Evolutionary conservation across 1,139 yeast species (phyloP), one percentile per base, ranked within the genome.

Genomic region (Yamadazyma dushanensis): DNA sequence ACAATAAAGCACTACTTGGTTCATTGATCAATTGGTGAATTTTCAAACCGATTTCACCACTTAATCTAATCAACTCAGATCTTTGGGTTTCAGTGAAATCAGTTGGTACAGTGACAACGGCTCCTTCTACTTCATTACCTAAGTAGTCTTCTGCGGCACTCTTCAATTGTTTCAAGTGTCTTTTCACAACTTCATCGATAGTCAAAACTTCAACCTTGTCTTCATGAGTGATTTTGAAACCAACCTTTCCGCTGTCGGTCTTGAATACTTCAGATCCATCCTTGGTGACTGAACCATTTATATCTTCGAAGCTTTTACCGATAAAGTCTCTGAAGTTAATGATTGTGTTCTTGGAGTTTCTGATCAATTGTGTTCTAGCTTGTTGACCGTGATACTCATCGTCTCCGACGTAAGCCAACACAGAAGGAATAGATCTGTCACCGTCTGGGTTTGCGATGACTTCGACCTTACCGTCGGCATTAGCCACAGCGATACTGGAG

Each of bases 381-480:
- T 94, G 97, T 46, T 88, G 84, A 43, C 99, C 99, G 60, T 92
- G 97, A 69, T 87, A 92, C 70, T 92, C 98, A 61, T 92, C 97
- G 38, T 77, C 83, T 45, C 95, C 96, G 44, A 89, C 89, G 61
- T 90, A 92, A 11, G 97, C 83, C 46, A 92, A 74, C 39, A 86
- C 86, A 16, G 97, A 85, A 45, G 97, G 96, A 58, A 92, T 92
- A 44, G 94, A 78, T 70, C 98, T 89, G 67, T 94, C 98, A 62
- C 99, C 99, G 59, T 92, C 98, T 52, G 95, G 97, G 78, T 92
- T 92, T 51, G 98, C 98, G 62, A 92, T 92, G 47, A 92, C 96
- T 57, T 92, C 97, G 43, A 89, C 95, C 62, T 85, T 87, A 41
- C 96, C 95, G 53, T 90, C 97, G 56, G 73, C 67, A 39, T 83